Evolutionary conservation across 495 filamentous ascomycete species (phyloP).

Genomic region (Penicillium longicatenatum): DNA sequence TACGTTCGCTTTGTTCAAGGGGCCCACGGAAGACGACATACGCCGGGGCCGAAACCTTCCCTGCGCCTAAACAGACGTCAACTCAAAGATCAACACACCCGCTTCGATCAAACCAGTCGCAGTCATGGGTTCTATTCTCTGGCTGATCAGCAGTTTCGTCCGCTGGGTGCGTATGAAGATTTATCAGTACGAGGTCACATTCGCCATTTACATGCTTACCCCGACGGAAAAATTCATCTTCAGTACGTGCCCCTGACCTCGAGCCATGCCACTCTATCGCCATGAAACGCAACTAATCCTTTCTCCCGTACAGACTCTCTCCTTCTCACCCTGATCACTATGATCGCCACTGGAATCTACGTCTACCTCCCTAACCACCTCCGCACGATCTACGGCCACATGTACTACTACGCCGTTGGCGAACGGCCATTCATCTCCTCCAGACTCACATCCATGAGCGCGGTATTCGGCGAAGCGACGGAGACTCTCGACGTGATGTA

Average conservation of each 20-base stretch:
- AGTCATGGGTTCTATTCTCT: conserved; percentile 36
- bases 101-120: not conserved
- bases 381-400: conserved; percentile 70
- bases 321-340: conserved; percentile 80
- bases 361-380: conserved; percentile 94
- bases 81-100: not conserved
- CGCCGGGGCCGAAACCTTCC: conserved; percentile 2
- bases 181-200: conserved; percentile 87
- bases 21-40: not conserved
- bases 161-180: conserved; percentile 75
- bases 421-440: conserved; percentile 55
- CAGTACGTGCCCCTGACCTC: conserved; percentile 53
- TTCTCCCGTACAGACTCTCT: conserved; percentile 68
- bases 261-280: not conserved
- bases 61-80: not conserved
- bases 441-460: conserved; percentile 37
- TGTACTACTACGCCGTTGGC: conserved; percentile 93
- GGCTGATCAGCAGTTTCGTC: conserved; percentile 48
- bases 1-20: not conserved
- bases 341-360: conserved; percentile 81
- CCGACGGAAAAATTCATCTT: conserved; percentile 84
- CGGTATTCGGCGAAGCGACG: conserved; percentile 43
- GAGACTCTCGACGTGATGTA: conserved; percentile 42
- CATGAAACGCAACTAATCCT: not conserved
- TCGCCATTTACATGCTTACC: conserved; percentile 84